Conservation (phyloP, 306 rosid species). For the Pterocarpus santalinus region DNA sequence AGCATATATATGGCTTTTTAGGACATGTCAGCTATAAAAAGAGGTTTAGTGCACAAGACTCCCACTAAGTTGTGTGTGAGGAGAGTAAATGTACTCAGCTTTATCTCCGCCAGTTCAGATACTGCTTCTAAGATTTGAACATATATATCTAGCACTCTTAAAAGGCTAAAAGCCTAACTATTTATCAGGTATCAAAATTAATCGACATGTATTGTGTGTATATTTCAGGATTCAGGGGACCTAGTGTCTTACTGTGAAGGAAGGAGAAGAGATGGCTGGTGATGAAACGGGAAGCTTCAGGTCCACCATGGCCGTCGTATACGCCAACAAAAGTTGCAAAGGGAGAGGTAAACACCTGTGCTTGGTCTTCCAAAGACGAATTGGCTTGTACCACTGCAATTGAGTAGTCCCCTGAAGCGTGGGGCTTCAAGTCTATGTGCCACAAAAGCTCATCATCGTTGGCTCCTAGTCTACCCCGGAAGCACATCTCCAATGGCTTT, state of each 20-base stretch:
- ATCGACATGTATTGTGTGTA: no score
- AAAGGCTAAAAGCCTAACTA: no score
- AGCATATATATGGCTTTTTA: no score
- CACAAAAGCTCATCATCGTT: conserved; percentile 47
- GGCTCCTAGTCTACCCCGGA: conserved; percentile 44
- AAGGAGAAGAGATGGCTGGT: conserved; percentile 60
- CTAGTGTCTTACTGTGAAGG: conserved; percentile 57
- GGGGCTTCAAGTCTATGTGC: conserved; percentile 50
- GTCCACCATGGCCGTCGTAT: conserved; percentile 85
- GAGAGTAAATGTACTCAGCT: no score
- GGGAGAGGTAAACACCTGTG: conserved; percentile 54
- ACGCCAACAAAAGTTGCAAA: conserved; percentile 65
- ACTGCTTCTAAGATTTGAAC: no score
- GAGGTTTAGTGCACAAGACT: no score
- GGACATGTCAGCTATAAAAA: no score
- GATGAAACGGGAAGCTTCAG: conserved; percentile 74
- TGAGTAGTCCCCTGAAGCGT: conserved; percentile 54
- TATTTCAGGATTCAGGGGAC: neutral
- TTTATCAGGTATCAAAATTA: no score
- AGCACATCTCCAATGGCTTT: conserved; percentile 53
- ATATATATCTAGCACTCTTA: no score
- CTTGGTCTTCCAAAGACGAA: conserved; percentile 56
- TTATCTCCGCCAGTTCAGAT: no score
- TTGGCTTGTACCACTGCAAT: conserved; percentile 60
- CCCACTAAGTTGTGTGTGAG: no score